Evolutionary conservation across 192 early-diverging fungal genomes (phyloP).

Genomic region (Tieghemiomyces parasiticus): DNA sequence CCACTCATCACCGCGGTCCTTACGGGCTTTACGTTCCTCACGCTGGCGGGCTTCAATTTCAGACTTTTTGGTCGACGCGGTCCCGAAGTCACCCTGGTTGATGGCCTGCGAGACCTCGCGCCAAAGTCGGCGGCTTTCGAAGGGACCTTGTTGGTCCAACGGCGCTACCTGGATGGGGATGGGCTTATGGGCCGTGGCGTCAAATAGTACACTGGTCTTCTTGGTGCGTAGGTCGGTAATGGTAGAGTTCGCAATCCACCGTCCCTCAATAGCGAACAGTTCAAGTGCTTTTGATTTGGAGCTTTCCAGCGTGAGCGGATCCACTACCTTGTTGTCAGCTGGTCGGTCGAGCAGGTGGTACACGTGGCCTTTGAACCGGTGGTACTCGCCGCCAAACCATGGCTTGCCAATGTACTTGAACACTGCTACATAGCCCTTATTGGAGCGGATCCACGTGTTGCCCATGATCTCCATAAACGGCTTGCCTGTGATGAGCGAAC

Average conservation of each 20-base stretch:
- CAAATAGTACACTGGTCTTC: constrained; percentile 36
- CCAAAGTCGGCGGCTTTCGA: constrained; percentile 62
- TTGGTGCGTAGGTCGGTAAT: constrained; percentile 33
- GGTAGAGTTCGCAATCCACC: constrained; percentile 52
- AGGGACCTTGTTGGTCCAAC: constrained; percentile 33
- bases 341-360: constrained; percentile 3
- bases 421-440: constrained; percentile 32
- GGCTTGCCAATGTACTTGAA: constrained; percentile 62
- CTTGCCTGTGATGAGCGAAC: constrained; percentile 52
- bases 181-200: constrained; percentile 33
- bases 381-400: constrained; percentile 67
- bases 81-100: constrained; percentile 43
- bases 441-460: constrained; percentile 37
- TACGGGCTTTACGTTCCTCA: constrained; percentile 39
- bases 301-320: not conserved
- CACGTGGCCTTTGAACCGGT: constrained; percentile 50
- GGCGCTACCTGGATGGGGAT: constrained; percentile 39
- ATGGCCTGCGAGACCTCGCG: constrained; percentile 48
- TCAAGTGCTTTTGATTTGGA: constrained; percentile 1
- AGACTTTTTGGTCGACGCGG: constrained; percentile 51
- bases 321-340: constrained; percentile 14
- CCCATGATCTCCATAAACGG: constrained; percentile 48
- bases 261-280: constrained; percentile 36
- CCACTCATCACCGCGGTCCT: constrained; percentile 35
- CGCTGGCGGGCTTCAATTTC: constrained; percentile 53